phyloP scores from a whole-genome alignment of 2,329 filamentous ascomycete species.

The Sclerotinia minor region DNA sequence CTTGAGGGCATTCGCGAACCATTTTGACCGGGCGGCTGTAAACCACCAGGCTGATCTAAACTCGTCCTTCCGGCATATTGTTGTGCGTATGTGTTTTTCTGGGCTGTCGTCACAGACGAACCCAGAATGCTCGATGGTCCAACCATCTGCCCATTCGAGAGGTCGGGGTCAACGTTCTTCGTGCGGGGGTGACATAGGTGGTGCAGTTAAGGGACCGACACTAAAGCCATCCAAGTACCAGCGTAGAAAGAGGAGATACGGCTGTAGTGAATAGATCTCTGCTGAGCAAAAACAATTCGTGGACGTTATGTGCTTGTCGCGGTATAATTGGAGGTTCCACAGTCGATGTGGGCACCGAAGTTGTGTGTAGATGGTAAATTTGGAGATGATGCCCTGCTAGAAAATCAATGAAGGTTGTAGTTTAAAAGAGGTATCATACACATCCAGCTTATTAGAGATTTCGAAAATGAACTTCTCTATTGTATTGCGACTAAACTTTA shows the following conservation, averaged over 20 bases:
- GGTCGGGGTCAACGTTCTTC: conserved; percentile 35
- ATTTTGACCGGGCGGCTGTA: conserved; percentile 51
- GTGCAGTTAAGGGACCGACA: conserved; percentile 30
- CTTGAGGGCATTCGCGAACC: conserved; percentile 52
- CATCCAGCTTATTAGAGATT: background rate
- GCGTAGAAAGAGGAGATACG: background rate
- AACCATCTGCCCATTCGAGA: conserved; percentile 43
- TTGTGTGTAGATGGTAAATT: background rate
- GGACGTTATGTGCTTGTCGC: conserved; percentile 6
- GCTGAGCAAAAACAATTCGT: background rate
- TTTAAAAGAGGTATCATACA: background rate
- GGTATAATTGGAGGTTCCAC: conserved; percentile 8
- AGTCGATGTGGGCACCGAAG: conserved; percentile 8
- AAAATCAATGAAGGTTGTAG: background rate
- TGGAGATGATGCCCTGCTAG: background rate
- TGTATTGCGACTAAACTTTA: conserved; percentile 7
- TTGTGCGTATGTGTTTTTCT: conserved; percentile 53
- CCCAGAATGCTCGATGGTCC: conserved; percentile 51
- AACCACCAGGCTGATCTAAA: conserved; percentile 55
- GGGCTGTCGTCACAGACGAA: conserved; percentile 54
- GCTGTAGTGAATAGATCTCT: background rate
- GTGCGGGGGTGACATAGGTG: conserved; percentile 39
- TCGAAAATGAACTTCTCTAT: background rate
- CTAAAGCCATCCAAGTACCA: conserved; percentile 29
- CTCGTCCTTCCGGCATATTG: conserved; percentile 49